Conservation (phyloP, 2,329 filamentous ascomycete species). For the Zalaria obscura region DNA sequence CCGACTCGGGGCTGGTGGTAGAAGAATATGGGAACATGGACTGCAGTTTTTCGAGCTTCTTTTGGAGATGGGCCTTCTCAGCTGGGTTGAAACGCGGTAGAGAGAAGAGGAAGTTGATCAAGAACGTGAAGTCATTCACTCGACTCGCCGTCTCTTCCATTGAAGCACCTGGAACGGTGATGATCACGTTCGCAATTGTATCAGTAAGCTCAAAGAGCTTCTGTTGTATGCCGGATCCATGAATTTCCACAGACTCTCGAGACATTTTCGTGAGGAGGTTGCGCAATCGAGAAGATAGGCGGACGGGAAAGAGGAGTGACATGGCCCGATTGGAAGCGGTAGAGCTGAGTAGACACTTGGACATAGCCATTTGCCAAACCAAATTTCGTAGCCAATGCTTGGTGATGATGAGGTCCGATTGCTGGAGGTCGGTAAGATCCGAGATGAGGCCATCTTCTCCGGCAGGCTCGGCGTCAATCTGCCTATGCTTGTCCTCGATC, state of each 20-base stretch:
- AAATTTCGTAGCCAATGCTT: constrained; percentile 35
- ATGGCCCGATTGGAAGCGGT: constrained; percentile 11
- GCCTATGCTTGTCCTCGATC: constrained; percentile 31
- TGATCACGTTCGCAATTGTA: constrained; percentile 43
- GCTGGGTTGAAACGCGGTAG: constrained; percentile 6
- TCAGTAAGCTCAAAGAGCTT: constrained; percentile 48
- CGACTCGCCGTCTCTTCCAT: constrained; percentile 32
- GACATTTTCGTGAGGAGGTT: constrained; percentile 27
- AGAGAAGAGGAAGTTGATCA: constrained; percentile 7
- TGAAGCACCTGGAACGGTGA: constrained; percentile 34
- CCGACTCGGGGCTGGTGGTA: not conserved
- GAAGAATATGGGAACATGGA: constrained; percentile 5
- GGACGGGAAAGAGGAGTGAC: constrained; percentile 30
- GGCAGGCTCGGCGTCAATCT: constrained; percentile 24
- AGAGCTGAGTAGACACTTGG: constrained; percentile 30
- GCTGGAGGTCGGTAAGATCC: constrained; percentile 27
- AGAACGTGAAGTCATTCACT: constrained; percentile 34
- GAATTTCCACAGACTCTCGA: constrained; percentile 35
- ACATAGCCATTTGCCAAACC: constrained; percentile 36
- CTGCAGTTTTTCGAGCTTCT: constrained; percentile 8
- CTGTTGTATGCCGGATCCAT: constrained; percentile 42
- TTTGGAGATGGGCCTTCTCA: constrained; percentile 6
- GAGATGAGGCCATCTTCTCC: constrained; percentile 5
- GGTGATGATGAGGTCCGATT: constrained; percentile 35
- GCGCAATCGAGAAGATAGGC: constrained; percentile 28